A percentile compares a stretch with the other conserved stretches of the same genome.
These are phyloP conservation scores for Globisporangium apiculatum DNA, from an alignment of 352 stramenopile species.

Conservation along the genomic window DNA sequence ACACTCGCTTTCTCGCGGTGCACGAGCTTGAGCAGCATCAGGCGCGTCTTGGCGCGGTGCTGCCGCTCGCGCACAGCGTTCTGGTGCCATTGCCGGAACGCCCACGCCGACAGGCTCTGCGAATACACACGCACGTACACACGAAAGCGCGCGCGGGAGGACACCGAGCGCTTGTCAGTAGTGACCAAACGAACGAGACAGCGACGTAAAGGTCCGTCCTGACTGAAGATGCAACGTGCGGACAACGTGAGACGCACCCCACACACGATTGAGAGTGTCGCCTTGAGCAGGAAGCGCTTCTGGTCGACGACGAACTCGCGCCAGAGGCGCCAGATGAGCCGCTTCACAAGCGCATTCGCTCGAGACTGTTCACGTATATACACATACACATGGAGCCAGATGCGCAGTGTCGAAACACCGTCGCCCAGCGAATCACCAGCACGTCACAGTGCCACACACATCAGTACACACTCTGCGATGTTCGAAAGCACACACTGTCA, in stretches of 20 bases:
- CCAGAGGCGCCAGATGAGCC: conserved; percentile 46
- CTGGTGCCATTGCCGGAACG: conserved; percentile 61
- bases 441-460: background rate
- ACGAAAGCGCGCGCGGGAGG: too few relatives aligned
- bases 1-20: conserved; percentile 41
- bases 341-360: conserved; percentile 38
- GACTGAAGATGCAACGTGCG: too few relatives aligned
- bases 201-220: too few relatives aligned
- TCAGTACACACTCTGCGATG: background rate
- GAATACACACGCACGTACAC: too few relatives aligned
- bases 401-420: too few relatives aligned
- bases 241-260: conserved; percentile 25
- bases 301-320: conserved; percentile 40
- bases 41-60: conserved; percentile 38
- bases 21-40: conserved; percentile 42
- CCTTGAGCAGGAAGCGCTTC: conserved; percentile 64
- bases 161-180: too few relatives aligned
- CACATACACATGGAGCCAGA: background rate
- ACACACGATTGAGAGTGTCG: conserved; percentile 58
- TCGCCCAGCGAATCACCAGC: too few relatives aligned
- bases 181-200: too few relatives aligned
- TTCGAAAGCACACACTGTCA: too few relatives aligned
- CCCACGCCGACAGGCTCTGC: conserved; percentile 57
- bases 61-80: conserved; percentile 26
- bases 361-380: conserved; percentile 14